Evolutionary conservation across 805 yeast species (phyloP), one percentile per base, ranked within the genome.

Genomic region (Nakazawaea holstii): DNA sequence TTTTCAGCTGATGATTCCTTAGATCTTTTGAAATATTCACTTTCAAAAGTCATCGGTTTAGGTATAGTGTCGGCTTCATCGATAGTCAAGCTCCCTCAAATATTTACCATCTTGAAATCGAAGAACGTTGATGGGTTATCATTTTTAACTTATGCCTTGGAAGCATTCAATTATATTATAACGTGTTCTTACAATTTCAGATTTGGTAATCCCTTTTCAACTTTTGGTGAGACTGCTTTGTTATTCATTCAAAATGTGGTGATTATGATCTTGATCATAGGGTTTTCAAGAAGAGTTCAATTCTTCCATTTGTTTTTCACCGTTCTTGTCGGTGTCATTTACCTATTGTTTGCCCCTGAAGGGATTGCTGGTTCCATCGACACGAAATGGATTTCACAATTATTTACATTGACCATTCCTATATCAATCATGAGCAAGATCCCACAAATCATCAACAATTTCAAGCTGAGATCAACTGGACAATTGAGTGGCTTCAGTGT

Each of bases 71-170:
- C 59, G 2, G 56, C 64, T 41, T 62, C 73, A 2, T 60, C 71
- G 2, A 54, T 68, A 17, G 65, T 69, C 35, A 70, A 70, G 50
- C 52, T 72, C 1, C 76, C 76, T 7, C 75, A 72, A 53, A 64
- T 71, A 41, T n/a, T 60, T 9, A 55, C 61, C 38, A 58, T 71
- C 32, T 35, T 70, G 24, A 45, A 52, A 14, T 53, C 65, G 8
- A 46, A 53, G 9, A 64, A 70, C 3, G 68, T 66, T 9, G 54
- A 45, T 3, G 74, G 74, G 5, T 51, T 71, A 13, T 68, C 73
- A 4, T 52, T 66, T 35, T 30, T 54, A 13, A 55, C 65, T 39
- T 60, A 56, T 39, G 38, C 62, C 8, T 55, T 71, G 33, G 74
- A 71, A 51, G 61, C 68, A 3, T 32, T 62, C 0, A 56, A 65